Conservation (phyloP, 257 asterid genomes). For the Paulownia fortunei region DNA sequence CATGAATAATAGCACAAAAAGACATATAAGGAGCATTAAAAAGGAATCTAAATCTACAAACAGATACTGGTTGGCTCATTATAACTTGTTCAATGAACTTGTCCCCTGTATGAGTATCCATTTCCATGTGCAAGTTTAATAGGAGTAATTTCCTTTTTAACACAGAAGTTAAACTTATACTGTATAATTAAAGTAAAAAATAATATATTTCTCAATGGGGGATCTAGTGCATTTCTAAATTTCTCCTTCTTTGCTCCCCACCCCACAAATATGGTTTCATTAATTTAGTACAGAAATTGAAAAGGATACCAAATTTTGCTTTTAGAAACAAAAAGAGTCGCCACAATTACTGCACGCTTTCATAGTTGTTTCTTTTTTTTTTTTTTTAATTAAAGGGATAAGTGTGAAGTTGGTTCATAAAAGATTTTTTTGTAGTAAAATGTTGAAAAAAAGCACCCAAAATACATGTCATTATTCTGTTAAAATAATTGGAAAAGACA, state of each 20-base stretch:
- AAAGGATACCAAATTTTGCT: too few species aligned
- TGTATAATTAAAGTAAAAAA: constrained; percentile 20
- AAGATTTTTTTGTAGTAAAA: too few species aligned
- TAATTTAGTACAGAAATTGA: too few species aligned
- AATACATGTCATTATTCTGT: not conserved
- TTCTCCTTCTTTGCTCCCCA: constrained; percentile 24
- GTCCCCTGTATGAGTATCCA: constrained; percentile 51
- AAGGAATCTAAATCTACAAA: constrained; percentile 30
- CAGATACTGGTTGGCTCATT: constrained; percentile 40
- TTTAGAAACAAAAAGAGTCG: too few species aligned
- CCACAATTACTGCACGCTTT: too few species aligned
- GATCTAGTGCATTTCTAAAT: constrained; percentile 19
- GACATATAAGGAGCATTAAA: constrained; percentile 17
- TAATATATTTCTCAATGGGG: not conserved
- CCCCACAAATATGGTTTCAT: too few species aligned
- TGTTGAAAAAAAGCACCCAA: too few species aligned
- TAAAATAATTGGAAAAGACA: constrained; percentile 41
- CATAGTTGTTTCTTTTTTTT: too few species aligned
- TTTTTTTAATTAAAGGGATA: too few species aligned
- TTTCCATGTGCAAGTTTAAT: constrained; percentile 55
- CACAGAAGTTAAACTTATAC: constrained; percentile 19
- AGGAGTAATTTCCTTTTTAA: constrained; percentile 18
- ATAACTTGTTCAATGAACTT: constrained; percentile 42
- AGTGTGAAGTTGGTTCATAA: too few species aligned
- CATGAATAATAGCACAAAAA: not conserved